phyloP scores from a whole-genome alignment of 2,329 filamentous ascomycete species.

The Fusarium sp. region DNA sequence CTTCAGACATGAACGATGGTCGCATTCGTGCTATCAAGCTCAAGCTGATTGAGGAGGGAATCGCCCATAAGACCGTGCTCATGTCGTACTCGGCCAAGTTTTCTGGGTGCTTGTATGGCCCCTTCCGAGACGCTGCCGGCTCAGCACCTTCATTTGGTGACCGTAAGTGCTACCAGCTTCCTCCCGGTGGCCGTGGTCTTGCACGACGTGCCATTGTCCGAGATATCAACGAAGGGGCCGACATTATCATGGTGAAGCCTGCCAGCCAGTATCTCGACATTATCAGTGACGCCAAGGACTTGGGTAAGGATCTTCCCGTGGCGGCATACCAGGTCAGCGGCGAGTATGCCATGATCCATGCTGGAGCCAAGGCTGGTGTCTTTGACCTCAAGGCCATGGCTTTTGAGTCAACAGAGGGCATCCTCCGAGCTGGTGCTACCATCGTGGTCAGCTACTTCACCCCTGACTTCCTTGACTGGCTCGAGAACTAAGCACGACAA shows the following conservation, averaged over 20 bases:
- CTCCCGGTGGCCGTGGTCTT: slow-evolving; percentile 90
- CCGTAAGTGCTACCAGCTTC: slow-evolving; percentile 95
- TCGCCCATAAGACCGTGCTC: slow-evolving; percentile 89
- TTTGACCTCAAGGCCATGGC: slow-evolving; percentile 96
- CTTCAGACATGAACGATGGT: slow-evolving; percentile 99
- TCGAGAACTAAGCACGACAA: slow-evolving; percentile 61
- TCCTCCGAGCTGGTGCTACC: slow-evolving; percentile 90
- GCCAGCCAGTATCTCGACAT: slow-evolving; percentile 97
- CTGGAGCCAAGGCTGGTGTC: slow-evolving; percentile 93
- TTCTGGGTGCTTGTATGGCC: slow-evolving; percentile 94
- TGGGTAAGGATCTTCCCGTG: slow-evolving; percentile 90
- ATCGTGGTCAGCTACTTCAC: slow-evolving; percentile 97
- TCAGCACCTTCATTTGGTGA: slow-evolving; percentile 94
- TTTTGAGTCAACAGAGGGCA: slow-evolving; percentile 93
- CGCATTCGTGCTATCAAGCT: slow-evolving; percentile 97
- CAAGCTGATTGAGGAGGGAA: slow-evolving; percentile 94
- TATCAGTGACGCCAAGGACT: slow-evolving; percentile 95
- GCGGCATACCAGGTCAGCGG: slow-evolving; percentile 98
- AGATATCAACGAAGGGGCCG: slow-evolving; percentile 93
- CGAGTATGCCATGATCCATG: slow-evolving; percentile 98
- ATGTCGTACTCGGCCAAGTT: slow-evolving; percentile 99
- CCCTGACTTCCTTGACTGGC: slow-evolving; percentile 80
- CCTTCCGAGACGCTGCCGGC: slow-evolving; percentile 95
- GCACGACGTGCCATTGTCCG: slow-evolving; percentile 90
- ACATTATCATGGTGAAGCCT: slow-evolving; percentile 99